Evolutionary conservation across 108 stramenopile genomes (phyloP).

Genomic region (Skeletonema marinoi): DNA sequence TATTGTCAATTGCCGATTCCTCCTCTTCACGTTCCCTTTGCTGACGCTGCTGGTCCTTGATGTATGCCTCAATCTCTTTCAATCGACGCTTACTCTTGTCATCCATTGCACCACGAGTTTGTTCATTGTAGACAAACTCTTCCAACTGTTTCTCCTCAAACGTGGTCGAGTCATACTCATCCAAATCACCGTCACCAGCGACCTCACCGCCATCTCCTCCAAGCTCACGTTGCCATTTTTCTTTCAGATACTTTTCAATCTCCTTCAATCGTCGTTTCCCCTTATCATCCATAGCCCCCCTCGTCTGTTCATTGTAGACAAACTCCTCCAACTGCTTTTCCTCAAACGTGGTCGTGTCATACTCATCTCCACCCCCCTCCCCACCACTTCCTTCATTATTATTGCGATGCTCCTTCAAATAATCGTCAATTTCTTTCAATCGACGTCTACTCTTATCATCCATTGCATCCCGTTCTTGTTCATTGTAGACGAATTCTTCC

Average conservation of each 20-base stretch:
- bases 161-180: background rate
- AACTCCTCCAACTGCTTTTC: background rate
- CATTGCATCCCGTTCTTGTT: constrained; percentile 1
- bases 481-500: background rate
- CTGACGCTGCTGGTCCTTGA: background rate
- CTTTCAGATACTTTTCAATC: background rate
- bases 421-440: background rate
- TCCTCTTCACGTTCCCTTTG: background rate
- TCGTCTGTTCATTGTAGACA: background rate
- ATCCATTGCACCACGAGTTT: background rate
- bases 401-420: background rate
- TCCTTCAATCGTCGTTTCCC: background rate
- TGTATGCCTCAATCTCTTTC: background rate
- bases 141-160: background rate
- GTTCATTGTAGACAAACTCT: background rate
- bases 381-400: background rate
- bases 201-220: background rate
- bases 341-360: background rate
- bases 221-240: background rate
- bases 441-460: background rate
- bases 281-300: background rate
- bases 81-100: background rate
- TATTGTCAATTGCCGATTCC: background rate
- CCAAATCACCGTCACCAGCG: background rate
- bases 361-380: background rate